Base-by-base conservation (phyloP, 345 rosid species). In the Populus euphratica region DNA sequence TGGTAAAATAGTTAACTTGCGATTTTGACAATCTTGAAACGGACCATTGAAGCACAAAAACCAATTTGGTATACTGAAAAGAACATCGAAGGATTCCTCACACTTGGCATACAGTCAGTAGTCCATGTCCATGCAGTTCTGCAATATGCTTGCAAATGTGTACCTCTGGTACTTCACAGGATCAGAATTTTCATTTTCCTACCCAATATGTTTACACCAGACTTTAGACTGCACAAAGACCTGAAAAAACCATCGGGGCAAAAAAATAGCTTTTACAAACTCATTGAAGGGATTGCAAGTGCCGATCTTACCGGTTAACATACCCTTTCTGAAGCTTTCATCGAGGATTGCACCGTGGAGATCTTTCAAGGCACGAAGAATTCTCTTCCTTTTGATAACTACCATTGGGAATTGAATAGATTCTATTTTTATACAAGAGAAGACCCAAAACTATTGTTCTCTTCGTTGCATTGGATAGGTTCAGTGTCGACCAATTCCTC, bases 381-480 rank as follows among this genome's bases (percentile, higher is more conserved):
- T 35, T 77, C 79, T 61, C 77, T 74, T 73, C 23, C 59, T 70
- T 27, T n/a, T 17, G 49, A 77, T 39, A 27, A 47, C 29, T 73
- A 3, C 25, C 72, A 12, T 8, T 56, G 23, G 62, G 39, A 63
- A 49, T 65, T 79, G 70, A 36, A 72, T 14, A 11, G 74, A 35
- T 77, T 73, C 62, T 68, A 36, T 38, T 50, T 16, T 64, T 18
- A 79, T 41, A 43, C 44, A 31, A 70, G 67, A 59, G 39, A 61
- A 41, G 36, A 16, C 62, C 56, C 41, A 50, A 43, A 61, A 17
- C 13, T 62, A 68, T 31, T 31, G 20, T 61, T 61, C 21, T 2
- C 2, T 67, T 54, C 10, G 5, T 8, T 20, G 3, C 38, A 23
- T 18, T n/a, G 54, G 6, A 41, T 65, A 64, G 59, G 62, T 29